Percentiles rank a stretch among this genome's conserved stretches.
phyloP scores from a whole-genome alignment of 176 grass and related monocot genomes.

The Dendrocalamus sinicus region DNA sequence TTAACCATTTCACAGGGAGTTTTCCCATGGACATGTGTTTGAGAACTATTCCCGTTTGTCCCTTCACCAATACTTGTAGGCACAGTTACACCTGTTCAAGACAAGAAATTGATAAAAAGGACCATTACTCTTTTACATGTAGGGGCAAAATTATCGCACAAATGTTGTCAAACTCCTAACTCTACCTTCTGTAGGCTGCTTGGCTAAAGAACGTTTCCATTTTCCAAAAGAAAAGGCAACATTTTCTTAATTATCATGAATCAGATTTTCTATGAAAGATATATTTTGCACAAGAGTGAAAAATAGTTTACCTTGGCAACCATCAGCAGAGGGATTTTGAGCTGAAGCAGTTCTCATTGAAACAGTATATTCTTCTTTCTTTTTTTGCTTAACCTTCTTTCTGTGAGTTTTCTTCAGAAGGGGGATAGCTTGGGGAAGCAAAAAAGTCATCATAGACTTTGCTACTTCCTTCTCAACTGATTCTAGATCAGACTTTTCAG shows the following conservation, averaged over 20 bases:
- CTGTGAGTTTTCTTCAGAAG: slow-evolving; percentile 74
- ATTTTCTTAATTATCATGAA: slow-evolving; percentile 16
- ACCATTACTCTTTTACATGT: slow-evolving; percentile 13
- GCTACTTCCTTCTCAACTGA: slow-evolving; percentile 67
- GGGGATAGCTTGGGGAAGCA: slow-evolving; percentile 85
- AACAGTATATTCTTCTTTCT: slow-evolving; percentile 40
- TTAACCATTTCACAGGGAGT: slow-evolving; percentile 44
- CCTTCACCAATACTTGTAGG: slow-evolving; percentile 39
- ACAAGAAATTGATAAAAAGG: slow-evolving; percentile 27
- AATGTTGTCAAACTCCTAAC: background rate
- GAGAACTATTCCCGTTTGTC: slow-evolving; percentile 31
- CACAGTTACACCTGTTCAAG: slow-evolving; percentile 45
- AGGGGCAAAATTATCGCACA: slow-evolving; percentile 5
- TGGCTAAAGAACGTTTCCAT: slow-evolving; percentile 23
- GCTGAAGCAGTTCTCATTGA: slow-evolving; percentile 19
- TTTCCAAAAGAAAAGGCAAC: slow-evolving; percentile 28
- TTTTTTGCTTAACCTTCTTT: slow-evolving; percentile 59
- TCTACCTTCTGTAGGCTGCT: slow-evolving; percentile 16
- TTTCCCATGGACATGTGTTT: slow-evolving; percentile 17
- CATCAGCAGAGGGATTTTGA: slow-evolving; percentile 39
- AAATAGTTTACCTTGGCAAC: slow-evolving; percentile 61
- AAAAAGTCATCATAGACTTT: slow-evolving; percentile 81
- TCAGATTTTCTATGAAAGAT: slow-evolving; percentile 34
- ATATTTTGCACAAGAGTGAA: slow-evolving; percentile 31
- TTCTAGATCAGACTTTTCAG: slow-evolving; percentile 69